Evolutionary conservation across 345 rosid genomes (phyloP).

Genomic region (Microcos paniculata): DNA sequence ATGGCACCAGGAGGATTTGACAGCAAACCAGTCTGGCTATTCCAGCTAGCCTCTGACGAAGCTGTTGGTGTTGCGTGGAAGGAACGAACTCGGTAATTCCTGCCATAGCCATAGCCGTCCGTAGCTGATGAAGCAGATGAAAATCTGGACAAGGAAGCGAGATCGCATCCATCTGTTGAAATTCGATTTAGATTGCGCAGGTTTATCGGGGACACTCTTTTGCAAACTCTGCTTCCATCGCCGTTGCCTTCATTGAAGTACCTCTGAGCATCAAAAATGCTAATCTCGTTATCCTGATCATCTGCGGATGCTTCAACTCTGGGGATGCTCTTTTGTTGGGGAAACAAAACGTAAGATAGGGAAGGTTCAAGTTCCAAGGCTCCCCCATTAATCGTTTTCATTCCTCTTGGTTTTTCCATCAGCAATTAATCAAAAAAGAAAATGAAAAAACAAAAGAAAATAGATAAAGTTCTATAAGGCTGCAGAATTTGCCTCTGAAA

Average conservation of each 20-base stretch:
- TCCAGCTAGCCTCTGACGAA: slow-evolving; percentile 93
- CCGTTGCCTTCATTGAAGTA: slow-evolving; percentile 52
- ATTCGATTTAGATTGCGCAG: slow-evolving; percentile 22
- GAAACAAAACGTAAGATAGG: neutral
- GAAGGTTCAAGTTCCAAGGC: neutral
- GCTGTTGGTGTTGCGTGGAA: slow-evolving; percentile 61
- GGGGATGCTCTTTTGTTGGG: neutral
- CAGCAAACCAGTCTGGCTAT: slow-evolving; percentile 77
- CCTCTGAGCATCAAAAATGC: slow-evolving; percentile 70
- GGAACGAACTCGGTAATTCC: slow-evolving; percentile 39
- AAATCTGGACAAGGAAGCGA: slow-evolving; percentile 37
- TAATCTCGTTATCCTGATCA: slow-evolving; percentile 54
- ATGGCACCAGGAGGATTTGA: slow-evolving; percentile 58
- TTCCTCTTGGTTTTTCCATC: slow-evolving; percentile 3
- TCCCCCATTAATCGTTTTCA: neutral
- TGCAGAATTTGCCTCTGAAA: neutral
- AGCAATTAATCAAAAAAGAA: neutral
- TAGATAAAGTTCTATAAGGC: neutral
- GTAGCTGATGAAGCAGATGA: slow-evolving; percentile 55
- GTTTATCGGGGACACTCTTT: slow-evolving; percentile 36
- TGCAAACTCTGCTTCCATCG: slow-evolving; percentile 25
- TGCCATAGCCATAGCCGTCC: slow-evolving; percentile 38
- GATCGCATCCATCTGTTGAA: slow-evolving; percentile 22
- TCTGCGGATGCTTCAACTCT: neutral
- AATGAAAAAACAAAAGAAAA: neutral